Conservation (phyloP, 306 rosid genomes). For the Sindora glabra region DNA sequence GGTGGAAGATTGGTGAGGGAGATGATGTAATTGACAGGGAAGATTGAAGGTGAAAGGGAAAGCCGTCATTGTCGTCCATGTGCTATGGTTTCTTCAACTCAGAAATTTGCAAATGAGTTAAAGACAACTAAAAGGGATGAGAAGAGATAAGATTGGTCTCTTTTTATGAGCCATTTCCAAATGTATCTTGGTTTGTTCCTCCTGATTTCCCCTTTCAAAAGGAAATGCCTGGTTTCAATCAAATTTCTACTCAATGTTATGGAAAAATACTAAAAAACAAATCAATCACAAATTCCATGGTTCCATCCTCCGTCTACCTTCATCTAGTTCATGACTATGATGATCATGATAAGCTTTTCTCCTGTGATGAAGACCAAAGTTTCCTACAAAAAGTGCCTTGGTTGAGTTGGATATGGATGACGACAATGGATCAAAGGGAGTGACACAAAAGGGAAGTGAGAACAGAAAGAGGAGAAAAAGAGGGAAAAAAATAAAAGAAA, state of each 20-base stretch:
- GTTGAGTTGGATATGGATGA: no score
- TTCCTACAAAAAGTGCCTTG: slow-evolving; percentile 47
- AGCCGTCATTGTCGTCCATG: no score
- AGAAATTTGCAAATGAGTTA: no score
- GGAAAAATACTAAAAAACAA: slow-evolving; percentile 53
- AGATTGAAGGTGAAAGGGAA: no score
- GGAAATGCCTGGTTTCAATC: slow-evolving; percentile 32
- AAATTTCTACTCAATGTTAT: slow-evolving; percentile 38
- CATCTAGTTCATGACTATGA: slow-evolving; percentile 66
- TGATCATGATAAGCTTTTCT: slow-evolving; percentile 70
- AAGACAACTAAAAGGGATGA: no score
- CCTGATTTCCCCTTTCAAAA: slow-evolving; percentile 40
- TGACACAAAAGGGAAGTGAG: no score
- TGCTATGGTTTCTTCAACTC: no score
- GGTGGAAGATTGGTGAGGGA: no score
- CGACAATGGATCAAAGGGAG: no score
- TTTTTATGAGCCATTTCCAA: slow-evolving; percentile 75
- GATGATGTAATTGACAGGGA: no score
- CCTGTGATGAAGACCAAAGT: slow-evolving; percentile 57
- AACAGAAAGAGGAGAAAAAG: no score
- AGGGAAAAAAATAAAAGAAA: no score
- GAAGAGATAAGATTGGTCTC: slow-evolving; percentile 55
- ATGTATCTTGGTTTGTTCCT: slow-evolving; percentile 62
- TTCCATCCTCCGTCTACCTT: slow-evolving; percentile 45
- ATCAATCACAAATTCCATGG: slow-evolving; percentile 6